Evolutionary conservation across 139 green algal genomes (phyloP).

Genomic region (Picochlorum sp.): DNA sequence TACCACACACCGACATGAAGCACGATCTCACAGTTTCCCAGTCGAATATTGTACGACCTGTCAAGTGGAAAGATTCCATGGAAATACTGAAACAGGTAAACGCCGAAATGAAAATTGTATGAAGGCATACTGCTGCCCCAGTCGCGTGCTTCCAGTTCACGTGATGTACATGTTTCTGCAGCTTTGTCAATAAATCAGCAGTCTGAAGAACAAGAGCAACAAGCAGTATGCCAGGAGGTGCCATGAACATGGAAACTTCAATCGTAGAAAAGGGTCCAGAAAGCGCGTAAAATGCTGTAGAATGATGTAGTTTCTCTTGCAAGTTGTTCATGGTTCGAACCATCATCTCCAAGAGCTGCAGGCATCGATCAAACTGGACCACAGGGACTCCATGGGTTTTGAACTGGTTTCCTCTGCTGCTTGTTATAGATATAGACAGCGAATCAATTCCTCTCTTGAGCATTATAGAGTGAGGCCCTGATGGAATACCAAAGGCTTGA

Average conservation of each 20-base stretch:
- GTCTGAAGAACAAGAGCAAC: conserved; percentile 50
- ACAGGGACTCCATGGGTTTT: neutral
- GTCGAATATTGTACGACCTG: too few species aligned
- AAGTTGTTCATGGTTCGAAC: conserved; percentile 64
- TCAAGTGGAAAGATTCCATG: too few species aligned
- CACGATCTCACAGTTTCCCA: too few species aligned
- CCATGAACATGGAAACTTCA: conserved; percentile 56
- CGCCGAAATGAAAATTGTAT: too few species aligned
- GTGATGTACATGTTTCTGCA: too few species aligned
- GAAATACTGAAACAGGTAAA: too few species aligned
- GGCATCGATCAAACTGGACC: neutral
- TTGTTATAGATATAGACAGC: conserved; percentile 27
- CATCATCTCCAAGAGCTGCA: conserved; percentile 10
- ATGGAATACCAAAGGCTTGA: conserved; percentile 1
- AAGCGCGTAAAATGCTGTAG: conserved; percentile 59
- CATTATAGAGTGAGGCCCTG: conserved; percentile 44
- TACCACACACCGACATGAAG: too few species aligned
- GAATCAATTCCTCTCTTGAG: conserved; percentile 48
- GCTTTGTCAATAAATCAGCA: neutral
- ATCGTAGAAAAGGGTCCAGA: conserved; percentile 33
- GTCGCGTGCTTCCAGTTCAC: too few species aligned
- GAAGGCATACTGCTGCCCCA: too few species aligned
- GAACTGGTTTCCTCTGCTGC: neutral
- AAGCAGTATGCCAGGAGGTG: conserved; percentile 37
- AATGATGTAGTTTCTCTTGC: conserved; percentile 74